Conservation (phyloP, 2,329 filamentous ascomycete genomes). For the Pyricularia pennisetigena region DNA sequence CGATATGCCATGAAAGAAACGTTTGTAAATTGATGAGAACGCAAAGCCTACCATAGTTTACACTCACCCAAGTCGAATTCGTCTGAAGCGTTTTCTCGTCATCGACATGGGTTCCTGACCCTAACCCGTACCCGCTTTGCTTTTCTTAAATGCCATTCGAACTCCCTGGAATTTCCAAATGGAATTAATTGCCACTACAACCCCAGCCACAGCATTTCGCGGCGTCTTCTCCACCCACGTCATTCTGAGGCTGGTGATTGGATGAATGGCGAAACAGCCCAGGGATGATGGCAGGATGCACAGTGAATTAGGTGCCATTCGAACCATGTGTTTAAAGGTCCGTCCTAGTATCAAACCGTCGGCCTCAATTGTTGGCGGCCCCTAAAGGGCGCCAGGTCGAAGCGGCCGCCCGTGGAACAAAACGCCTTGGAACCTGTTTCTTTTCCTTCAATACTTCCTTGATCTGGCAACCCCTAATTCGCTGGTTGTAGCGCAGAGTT, state of each 20-base stretch:
- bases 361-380: not conserved
- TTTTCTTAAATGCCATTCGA: not conserved
- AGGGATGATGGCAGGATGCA: not conserved
- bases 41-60: not conserved
- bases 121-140: not conserved
- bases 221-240: not conserved
- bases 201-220: not conserved
- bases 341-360: not conserved
- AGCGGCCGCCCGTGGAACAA: not conserved
- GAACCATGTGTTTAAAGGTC: not conserved
- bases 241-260: not conserved
- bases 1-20: not conserved
- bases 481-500: not conserved
- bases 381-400: not conserved
- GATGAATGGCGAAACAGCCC: not conserved
- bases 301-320: not conserved
- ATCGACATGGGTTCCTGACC: not conserved
- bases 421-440: not conserved
- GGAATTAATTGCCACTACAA: not conserved
- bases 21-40: not conserved
- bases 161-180: not conserved
- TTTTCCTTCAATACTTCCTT: not conserved
- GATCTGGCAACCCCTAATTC: not conserved
- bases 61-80: not conserved
- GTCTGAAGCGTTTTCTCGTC: not conserved